Evolutionary conservation across 2,329 filamentous ascomycete genomes (phyloP), one percentile per base, ranked within the genome.

Genomic region (Colletotrichum sp.): DNA sequence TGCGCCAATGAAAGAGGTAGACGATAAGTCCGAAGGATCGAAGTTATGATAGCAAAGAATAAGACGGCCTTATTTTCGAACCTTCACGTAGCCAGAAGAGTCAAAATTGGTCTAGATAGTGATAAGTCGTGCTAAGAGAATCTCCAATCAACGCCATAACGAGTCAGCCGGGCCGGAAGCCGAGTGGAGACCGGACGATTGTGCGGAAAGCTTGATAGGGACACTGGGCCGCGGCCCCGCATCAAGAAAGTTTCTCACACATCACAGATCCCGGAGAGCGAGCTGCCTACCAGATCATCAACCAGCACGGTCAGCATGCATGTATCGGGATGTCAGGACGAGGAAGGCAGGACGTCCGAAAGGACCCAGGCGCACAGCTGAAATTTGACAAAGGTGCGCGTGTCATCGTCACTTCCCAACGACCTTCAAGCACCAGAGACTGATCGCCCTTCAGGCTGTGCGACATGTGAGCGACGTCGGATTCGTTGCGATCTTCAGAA

Each of bases 391-490:
- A 66, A 30, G 63, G 63, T 66, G 1, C 1, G 44, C 44, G 59
- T 3, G 30, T 16, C 24, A 28, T 36, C 6, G 0, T 24, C 59
- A 24, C 9, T 13, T 22, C n/a, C 13, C 0, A 34, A 24, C 18
- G 30, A 18, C 30, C n/a, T 0, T 52, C n/a, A 52, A 24, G 30
- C 59, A 22, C 28, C 16, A 26, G 13, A 30, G 9, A 39, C 63
- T 69, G n/a, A 62, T 30, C 6, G 16, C 4, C 30, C 34, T 44
- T 52, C 6, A 80, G 80, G 80, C 44, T 82, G 81, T 55, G 78
- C 78, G 52, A 80, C 78, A 16, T 83, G 81, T 75, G 79, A 78
- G 60, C 78, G 78, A 70, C 80, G 81, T 36, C 81, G 81, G 57
- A 83, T 83, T 67, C 77, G 77, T 18, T 83, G 81, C 72, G 81